These are phyloP conservation scores for Nicotiana tomentosiformis DNA, from an alignment of 257 asterid species.

Conservation along the genomic window DNA sequence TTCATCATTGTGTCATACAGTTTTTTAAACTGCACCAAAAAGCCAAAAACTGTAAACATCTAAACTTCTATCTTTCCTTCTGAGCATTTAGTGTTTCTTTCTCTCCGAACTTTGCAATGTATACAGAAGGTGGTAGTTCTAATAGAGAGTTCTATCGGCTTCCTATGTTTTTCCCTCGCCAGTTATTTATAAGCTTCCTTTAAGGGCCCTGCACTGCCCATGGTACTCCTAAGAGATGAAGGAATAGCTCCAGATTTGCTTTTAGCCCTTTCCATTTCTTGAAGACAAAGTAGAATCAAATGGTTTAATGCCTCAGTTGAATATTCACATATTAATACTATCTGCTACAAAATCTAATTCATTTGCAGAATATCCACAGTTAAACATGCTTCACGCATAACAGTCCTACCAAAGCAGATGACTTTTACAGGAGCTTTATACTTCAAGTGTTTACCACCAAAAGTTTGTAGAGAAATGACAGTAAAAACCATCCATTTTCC, in stretches of 20 bases:
- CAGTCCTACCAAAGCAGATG: neutral
- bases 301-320: neutral
- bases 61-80: too few species aligned
- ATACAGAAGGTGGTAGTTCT: too few species aligned
- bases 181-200: too few species aligned
- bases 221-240: neutral
- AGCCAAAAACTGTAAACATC: too few species aligned
- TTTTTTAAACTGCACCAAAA: too few species aligned
- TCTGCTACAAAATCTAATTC: neutral
- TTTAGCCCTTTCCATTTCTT: too few species aligned
- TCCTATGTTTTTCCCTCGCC: too few species aligned
- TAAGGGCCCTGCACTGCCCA: neutral
- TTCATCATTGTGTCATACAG: too few species aligned
- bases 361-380: neutral
- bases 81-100: too few species aligned
- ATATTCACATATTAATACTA: neutral
- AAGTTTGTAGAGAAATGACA: neutral
- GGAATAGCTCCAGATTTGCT: neutral
- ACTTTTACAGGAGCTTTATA: neutral
- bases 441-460: neutral
- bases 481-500: neutral
- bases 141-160: too few species aligned
- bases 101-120: too few species aligned
- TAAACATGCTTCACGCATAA: neutral
- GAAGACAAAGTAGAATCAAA: too few species aligned